These are phyloP conservation scores for Bocquillonia castaneifolia DNA, from an alignment of 441 rosid genomes.

Conservation along the genomic window DNA sequence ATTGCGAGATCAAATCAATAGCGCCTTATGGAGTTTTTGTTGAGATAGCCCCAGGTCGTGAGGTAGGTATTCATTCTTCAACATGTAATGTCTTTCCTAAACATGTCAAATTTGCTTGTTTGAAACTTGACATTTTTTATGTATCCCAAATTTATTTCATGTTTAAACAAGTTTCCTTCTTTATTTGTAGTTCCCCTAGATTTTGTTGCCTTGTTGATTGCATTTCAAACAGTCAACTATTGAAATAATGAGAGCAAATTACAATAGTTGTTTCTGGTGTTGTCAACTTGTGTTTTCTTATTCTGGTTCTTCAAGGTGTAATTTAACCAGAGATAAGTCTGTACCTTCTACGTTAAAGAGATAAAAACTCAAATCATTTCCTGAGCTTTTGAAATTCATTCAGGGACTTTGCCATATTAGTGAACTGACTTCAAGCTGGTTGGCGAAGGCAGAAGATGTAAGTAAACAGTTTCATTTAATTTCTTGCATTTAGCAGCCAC, in stretches of 20 bases:
- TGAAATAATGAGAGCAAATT: background rate
- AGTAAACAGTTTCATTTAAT: slow-evolving; percentile 23
- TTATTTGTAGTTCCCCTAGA: background rate
- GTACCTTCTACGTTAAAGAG: background rate
- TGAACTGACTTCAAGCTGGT: slow-evolving; percentile 80
- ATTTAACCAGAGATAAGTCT: background rate
- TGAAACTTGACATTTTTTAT: no score
- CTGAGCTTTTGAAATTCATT: slow-evolving; percentile 19
- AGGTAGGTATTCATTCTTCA: slow-evolving; percentile 42
- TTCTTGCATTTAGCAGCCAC: background rate
- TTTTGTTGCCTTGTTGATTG: background rate
- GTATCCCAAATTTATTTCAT: slow-evolving; percentile 6
- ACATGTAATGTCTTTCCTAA: background rate
- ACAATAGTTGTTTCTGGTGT: background rate
- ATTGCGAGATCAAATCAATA: slow-evolving; percentile 86
- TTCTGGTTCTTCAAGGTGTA: background rate
- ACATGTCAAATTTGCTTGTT: background rate
- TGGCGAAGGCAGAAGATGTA: slow-evolving; percentile 98
- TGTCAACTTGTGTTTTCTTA: background rate
- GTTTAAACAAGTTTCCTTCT: background rate
- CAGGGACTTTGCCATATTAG: slow-evolving; percentile 99
- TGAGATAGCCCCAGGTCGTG: slow-evolving; percentile 95
- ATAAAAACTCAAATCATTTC: background rate
- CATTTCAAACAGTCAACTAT: background rate
- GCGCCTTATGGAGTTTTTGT: slow-evolving; percentile 91